A percentile compares a stretch with the other conserved stretches of the same genome.
Evolutionary conservation across 306 rosid genomes (phyloP).

Genomic region (Lathyrus sativus): DNA sequence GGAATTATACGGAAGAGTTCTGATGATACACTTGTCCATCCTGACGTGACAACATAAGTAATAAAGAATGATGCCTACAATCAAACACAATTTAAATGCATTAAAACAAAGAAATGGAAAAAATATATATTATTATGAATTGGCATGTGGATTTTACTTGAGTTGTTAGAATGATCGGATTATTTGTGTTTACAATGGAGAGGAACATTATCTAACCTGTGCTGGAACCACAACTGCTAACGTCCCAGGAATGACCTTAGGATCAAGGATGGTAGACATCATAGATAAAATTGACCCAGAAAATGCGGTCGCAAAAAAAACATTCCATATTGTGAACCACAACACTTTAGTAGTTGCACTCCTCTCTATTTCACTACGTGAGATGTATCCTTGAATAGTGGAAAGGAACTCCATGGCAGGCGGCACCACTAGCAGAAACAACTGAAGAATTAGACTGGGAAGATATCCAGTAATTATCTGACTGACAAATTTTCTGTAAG

Average conservation of each 20-base stretch:
- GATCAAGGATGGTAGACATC: conserved; percentile 65
- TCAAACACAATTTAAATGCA: conserved; percentile 41
- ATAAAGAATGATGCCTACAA: conserved; percentile 90
- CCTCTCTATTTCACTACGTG: conserved; percentile 73
- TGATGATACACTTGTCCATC: conserved; percentile 86
- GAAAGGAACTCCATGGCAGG: conserved; percentile 87
- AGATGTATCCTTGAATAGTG: conserved; percentile 87
- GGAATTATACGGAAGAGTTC: conserved; percentile 81
- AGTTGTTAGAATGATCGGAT: not conserved
- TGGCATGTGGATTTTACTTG: conserved; percentile 16
- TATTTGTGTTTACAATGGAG: conserved; percentile 6
- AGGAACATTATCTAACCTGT: conserved; percentile 65
- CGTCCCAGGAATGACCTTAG: conserved; percentile 66
- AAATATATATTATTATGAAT: conserved; percentile 1
- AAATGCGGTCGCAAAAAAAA: conserved; percentile 86
- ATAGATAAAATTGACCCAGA: conserved; percentile 72
- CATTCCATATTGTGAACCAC: conserved; percentile 94
- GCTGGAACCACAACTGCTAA: conserved; percentile 83
- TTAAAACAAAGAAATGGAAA: conserved; percentile 36
- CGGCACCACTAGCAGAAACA: conserved; percentile 78
- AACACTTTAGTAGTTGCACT: conserved; percentile 87
- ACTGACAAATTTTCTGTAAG: conserved; percentile 71
- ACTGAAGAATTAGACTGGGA: conserved; percentile 88
- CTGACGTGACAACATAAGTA: conserved; percentile 90
- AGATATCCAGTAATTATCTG: conserved; percentile 91